Evolutionary conservation across 495 filamentous ascomycete species (phyloP), one percentile per base, ranked within the genome.

Genomic region (Aspergillus olivimuriae): DNA sequence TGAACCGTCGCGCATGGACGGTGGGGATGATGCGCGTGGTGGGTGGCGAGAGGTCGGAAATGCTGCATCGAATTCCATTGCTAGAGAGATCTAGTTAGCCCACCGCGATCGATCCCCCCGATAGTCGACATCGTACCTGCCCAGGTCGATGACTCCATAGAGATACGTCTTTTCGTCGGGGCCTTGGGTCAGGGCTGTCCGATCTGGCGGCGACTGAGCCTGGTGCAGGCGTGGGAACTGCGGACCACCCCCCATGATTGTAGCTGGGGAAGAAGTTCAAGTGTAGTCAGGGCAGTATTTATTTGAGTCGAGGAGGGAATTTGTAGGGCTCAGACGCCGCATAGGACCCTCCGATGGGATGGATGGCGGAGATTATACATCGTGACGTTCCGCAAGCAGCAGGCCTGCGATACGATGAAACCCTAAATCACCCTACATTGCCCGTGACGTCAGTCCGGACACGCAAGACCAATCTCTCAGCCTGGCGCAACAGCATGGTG

Each of bases 11-110:
- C 47, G 79, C 78, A 59, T 87, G 92, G 41, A 94, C 47, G 24
- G 83, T 89, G 14, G 74, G 84, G 20, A 94, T 73, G 22, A 89
- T 75, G 11, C 90, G 82, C 12, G 82, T 68, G 3, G 69, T 78
- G 2, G 83, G 78, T 6, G 81, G 78, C 1, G 82, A 75, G 22
- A 95, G 75, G 43, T 87, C 78, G 7, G 89, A 85, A 46, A 96
- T 88, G 7, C 86, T 91, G 69, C 94, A 94, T 34, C 90, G 89
- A 51, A 96, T 91, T 47, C 89, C 90, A 75, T 96, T 96, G 69
- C 90, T 94, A 31, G 3, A 9, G n/a, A 21, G 2, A 19, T 15
- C 2, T 41, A n/a, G 16, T 19, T 4, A 32, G n/a, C 9, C 17
- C 33, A 36, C 4, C 12, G 15, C 18, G 22, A 15, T n/a, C n/a